These are phyloP conservation scores for Aspergillus ruber DNA, from an alignment of 2,329 filamentous ascomycete species.

Conservation along the genomic window DNA sequence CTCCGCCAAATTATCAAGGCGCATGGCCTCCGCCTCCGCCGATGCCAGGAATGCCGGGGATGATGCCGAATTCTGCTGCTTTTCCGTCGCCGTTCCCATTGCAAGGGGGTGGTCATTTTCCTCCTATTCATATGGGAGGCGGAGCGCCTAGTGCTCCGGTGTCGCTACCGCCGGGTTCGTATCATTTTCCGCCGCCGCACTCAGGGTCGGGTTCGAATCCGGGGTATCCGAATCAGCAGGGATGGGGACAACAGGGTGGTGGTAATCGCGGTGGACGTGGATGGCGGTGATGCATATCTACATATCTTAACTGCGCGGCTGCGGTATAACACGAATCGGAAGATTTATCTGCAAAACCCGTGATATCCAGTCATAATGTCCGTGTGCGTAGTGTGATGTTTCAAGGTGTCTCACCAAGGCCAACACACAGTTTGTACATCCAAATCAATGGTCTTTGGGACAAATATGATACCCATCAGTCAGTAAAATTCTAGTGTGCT, in stretches of 20 bases:
- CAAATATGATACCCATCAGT: no score
- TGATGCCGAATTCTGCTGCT: constrained; percentile 9
- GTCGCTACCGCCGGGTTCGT: constrained; percentile 24
- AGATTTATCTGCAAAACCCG: no score
- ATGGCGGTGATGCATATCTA: constrained; percentile 9
- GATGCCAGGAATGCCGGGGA: constrained; percentile 13
- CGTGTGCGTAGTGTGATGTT: no score
- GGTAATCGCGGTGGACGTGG: constrained; percentile 8
- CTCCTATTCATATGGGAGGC: constrained; percentile 14
- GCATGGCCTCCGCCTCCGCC: constrained; percentile 31
- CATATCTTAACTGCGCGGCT: background rate
- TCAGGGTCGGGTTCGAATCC: constrained; percentile 14
- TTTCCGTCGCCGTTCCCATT: constrained; percentile 21
- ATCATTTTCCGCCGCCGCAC: constrained; percentile 29
- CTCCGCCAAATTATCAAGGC: constrained; percentile 28
- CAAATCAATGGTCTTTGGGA: no score
- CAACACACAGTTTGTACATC: no score
- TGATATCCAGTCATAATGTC: no score
- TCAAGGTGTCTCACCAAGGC: no score
- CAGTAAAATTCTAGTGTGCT: no score
- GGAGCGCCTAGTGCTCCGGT: background rate
- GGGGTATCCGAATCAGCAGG: constrained; percentile 1
- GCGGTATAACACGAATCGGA: no score
- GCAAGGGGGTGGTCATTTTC: constrained; percentile 15
- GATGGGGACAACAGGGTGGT: constrained; percentile 11